phyloP scores from a whole-genome alignment of 2,329 filamentous ascomycete genomes.

The Aspergillus bombycis region DNA sequence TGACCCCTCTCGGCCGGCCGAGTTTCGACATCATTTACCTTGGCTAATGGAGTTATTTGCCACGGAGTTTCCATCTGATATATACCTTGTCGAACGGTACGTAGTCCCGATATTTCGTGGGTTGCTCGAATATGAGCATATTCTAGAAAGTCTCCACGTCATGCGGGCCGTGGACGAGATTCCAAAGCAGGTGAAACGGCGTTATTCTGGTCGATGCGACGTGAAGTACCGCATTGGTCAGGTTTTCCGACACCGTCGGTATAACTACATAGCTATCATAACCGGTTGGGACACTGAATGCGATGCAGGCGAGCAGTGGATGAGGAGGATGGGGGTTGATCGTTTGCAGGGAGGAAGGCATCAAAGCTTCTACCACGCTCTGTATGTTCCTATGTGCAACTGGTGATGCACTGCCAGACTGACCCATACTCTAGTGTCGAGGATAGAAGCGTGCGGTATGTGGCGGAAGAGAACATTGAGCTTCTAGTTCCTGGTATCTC shows the following conservation, averaged over 20 bases:
- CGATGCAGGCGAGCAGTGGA: slow-evolving; percentile 64
- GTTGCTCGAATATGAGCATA: slow-evolving; percentile 56
- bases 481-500: slow-evolving; percentile 59
- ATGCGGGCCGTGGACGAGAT: slow-evolving; percentile 61
- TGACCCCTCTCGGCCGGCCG: slow-evolving; percentile 44
- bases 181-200: slow-evolving; percentile 51
- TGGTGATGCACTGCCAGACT: slow-evolving; percentile 13
- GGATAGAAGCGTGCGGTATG: slow-evolving; percentile 71
- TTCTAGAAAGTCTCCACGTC: slow-evolving; percentile 58
- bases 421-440: slow-evolving; percentile 55
- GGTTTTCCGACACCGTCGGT: slow-evolving; percentile 80
- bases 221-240: slow-evolving; percentile 76
- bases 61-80: slow-evolving; percentile 70
- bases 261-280: slow-evolving; percentile 78
- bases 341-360: slow-evolving; percentile 60
- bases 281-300: slow-evolving; percentile 79
- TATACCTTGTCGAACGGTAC: slow-evolving; percentile 70
- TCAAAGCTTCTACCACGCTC: slow-evolving; percentile 81
- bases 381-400: slow-evolving; percentile 63
- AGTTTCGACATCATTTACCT: slow-evolving; percentile 65
- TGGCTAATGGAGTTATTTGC: slow-evolving; percentile 68
- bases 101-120: slow-evolving; percentile 63
- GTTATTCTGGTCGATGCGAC: slow-evolving; percentile 38
- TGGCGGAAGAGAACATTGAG: slow-evolving; percentile 80
- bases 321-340: slow-evolving; percentile 66